A percentile compares a stretch with the other conserved stretches of the same genome.
Evolutionary conservation across 2,329 filamentous ascomycete genomes (phyloP).

Genomic region (Arthroderma uncinatum): DNA sequence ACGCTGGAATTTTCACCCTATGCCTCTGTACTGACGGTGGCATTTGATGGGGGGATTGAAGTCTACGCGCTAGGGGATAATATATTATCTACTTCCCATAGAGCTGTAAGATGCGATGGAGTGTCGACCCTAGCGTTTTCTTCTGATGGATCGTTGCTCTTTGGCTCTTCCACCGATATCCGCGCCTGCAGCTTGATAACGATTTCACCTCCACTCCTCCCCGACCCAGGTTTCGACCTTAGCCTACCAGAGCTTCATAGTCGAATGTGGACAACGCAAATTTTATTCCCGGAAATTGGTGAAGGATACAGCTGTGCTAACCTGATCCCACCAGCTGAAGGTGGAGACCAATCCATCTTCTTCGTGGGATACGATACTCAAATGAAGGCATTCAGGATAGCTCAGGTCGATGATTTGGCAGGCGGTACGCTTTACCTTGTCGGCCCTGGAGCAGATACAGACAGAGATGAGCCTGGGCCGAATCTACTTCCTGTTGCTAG

Average conservation of each 20-base stretch:
- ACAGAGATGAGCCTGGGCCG: slow-evolving; percentile 51
- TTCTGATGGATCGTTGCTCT: slow-evolving; percentile 62
- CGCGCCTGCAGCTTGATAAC: slow-evolving; percentile 60
- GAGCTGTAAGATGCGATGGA: slow-evolving; percentile 66
- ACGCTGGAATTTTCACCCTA: slow-evolving; percentile 72
- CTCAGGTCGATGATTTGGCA: slow-evolving; percentile 61
- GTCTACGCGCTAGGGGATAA: slow-evolving; percentile 61
- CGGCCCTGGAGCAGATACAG: slow-evolving; percentile 43
- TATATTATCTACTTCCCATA: slow-evolving; percentile 53
- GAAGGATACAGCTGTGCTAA: slow-evolving; percentile 68
- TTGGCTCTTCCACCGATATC: slow-evolving; percentile 60
- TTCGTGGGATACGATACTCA: slow-evolving; percentile 66
- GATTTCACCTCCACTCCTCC: slow-evolving; percentile 68
- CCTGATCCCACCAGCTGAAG: slow-evolving; percentile 42
- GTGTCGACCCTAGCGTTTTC: slow-evolving; percentile 68
- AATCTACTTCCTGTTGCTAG: slow-evolving; percentile 59
- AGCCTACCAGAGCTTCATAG: slow-evolving; percentile 50
- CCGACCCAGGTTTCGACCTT: slow-evolving; percentile 43
- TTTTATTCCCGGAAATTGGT: slow-evolving; percentile 71
- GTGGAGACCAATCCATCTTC: slow-evolving; percentile 56
- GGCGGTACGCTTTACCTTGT: slow-evolving; percentile 73
- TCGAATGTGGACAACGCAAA: slow-evolving; percentile 74
- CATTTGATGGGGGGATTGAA: slow-evolving; percentile 81
- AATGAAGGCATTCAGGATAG: slow-evolving; percentile 66
- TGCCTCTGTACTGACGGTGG: slow-evolving; percentile 69